Conservation (phyloP, 2,329 filamentous ascomycete species). For the Calonectria multiphialidica region DNA sequence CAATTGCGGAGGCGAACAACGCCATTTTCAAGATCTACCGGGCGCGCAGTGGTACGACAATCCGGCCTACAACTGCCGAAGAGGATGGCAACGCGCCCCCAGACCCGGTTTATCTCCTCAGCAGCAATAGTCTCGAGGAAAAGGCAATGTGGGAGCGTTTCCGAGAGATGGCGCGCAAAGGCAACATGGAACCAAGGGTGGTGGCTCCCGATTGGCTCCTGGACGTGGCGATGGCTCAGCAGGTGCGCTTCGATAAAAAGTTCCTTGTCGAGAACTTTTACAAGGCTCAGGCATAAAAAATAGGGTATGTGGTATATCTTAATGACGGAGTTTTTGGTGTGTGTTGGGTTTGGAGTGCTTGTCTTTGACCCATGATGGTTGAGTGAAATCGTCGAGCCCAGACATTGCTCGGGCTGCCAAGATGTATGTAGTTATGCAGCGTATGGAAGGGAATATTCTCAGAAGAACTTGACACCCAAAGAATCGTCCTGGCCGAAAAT, state of each 20-base stretch:
- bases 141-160: slow-evolving; percentile 84
- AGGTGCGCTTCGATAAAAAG: slow-evolving; percentile 74
- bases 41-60: slow-evolving; percentile 76
- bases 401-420: slow-evolving; percentile 16
- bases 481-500: slow-evolving; percentile 92
- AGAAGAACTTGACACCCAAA: slow-evolving; percentile 97
- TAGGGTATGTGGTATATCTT: slow-evolving; percentile 18
- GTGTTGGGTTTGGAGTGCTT: slow-evolving; percentile 14
- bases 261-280: slow-evolving; percentile 67
- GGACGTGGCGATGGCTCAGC: slow-evolving; percentile 89
- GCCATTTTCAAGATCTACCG: slow-evolving; percentile 84
- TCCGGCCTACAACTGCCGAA: slow-evolving; percentile 73
- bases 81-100: slow-evolving; percentile 71
- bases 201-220: slow-evolving; percentile 92
- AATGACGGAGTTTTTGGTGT: slow-evolving; percentile 38
- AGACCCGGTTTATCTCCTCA: slow-evolving; percentile 87
- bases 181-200: slow-evolving; percentile 84
- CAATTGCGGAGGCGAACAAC: slow-evolving; percentile 90
- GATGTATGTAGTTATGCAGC: slow-evolving; percentile 33
- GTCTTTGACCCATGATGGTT: slow-evolving; percentile 20
- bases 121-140: slow-evolving; percentile 75
- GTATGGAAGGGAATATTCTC: slow-evolving; percentile 46
- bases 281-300: slow-evolving; percentile 34
- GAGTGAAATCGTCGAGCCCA: slow-evolving; percentile 7
- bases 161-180: slow-evolving; percentile 79